Evolutionary conservation across 139 green algal species (phyloP), one percentile per base, ranked within the genome.

Genomic region (Auxenochlorella pyrenoidosa): DNA sequence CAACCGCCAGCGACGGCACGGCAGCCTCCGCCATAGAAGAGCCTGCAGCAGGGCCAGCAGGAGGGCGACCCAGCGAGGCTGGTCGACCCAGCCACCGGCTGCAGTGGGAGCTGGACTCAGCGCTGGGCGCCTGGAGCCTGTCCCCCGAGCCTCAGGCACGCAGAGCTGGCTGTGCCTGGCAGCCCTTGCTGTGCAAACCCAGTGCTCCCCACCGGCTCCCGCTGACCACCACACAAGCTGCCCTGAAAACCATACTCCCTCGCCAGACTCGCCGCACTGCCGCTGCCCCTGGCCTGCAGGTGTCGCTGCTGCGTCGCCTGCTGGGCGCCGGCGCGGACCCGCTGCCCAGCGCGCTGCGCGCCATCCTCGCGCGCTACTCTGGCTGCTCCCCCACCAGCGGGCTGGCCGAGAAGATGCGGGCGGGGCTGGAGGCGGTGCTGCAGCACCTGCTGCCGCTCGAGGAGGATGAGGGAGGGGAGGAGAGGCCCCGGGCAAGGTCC

Each of bases 251-350:
- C 8, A 19, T 1, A 15, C 10, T 1, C 18, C 66, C 32, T 32
- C 22, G 32, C 32, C 32, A 4, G 30, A 40, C 6, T 13, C 47
- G 5, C 47, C 47, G 47, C 47, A 12, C 54, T 24, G 54, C 54
- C 10, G 47, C 47, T 22, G 36, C 51, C 51, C 59, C 4, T 18
- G 47, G 44, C 59, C 80, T 41, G 2, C 38, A 60, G 59, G 26
- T 75, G 40, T 43, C 36, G 8, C 80, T 85, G 40, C 80, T 85
- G 80, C 80, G 63, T 16, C 38, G 80, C 30, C 63, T 84, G 58
- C 58, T 84, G 59, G 80, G 18, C 2, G 80, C 60, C 0, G 80
- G 80, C 40, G 80, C 34, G 4, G 36, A 77, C 51, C 80, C 80
- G 15, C 66, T 85, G 63, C 80, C 10, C 5, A 24, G 22, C 8